Evolutionary conservation across 2,329 filamentous ascomycete species (phyloP), one percentile per base, ranked within the genome.

Genomic region (Cladosporium sp.): DNA sequence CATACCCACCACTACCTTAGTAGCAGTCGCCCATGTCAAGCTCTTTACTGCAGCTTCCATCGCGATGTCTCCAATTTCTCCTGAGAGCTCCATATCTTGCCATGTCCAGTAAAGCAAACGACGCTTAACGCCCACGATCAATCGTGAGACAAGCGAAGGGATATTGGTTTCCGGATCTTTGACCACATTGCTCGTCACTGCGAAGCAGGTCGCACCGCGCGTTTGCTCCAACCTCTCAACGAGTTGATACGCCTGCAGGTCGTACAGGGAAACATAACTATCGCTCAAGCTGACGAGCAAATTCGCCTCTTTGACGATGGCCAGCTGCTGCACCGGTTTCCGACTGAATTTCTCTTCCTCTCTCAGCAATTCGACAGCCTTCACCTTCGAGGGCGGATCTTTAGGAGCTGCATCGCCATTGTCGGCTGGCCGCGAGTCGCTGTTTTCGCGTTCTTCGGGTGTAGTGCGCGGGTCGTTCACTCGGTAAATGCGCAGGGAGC

Each of bases 271-370:
- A 58, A 99, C 82, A 69, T 91, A 82, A 61, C 86, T 89, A 70
- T 95, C 95, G 57, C 91, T 95, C 49, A 99, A 77, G 13, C 91
- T 96, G 52, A 99, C 83, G 40, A 99, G 82, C 17, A 89, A 86
- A 68, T 88, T 93, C 50, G 91, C 90, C 70, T 97, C 93, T 65
- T 96, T 97, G 65, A 99, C 91, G 53, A 95, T 86, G 51, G 91
- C 92, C 13, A 99, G 82, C 75, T 99, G 92, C 63, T 96, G 91
- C 57, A 99, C 85, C 48, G 90, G 85, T 54, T 89, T 84, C 29
- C 86, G 82, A 8, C 92, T 93, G 76, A 99, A 99, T 73, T 88
- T 93, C 60, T 99, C 93, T 47, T 96, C 79, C 68, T 97, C 95
- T 55, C 90, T 87, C 42, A 97, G 76, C 19, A 96, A 80, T 62